Evolutionary conservation across 495 filamentous ascomycete genomes (phyloP).

Genomic region (Hypoxylon intermedium): DNA sequence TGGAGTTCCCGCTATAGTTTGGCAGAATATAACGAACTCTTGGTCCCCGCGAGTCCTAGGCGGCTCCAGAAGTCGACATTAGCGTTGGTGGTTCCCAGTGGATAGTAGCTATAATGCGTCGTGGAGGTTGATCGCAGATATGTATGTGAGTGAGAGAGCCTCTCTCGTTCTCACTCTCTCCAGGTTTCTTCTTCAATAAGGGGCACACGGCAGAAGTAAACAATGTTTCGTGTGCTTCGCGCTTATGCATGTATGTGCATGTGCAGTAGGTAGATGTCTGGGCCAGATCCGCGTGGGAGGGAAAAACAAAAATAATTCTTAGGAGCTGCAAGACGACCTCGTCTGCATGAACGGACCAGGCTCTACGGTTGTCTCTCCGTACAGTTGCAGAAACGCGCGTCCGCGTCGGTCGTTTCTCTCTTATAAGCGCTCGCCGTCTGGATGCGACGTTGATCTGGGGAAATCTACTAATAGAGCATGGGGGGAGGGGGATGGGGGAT

Average conservation of each 20-base stretch:
- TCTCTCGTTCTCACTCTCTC: slow-evolving; percentile 6
- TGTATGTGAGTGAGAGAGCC: slow-evolving; percentile 12
- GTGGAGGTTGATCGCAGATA: slow-evolving; percentile 4
- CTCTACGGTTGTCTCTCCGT: slow-evolving; percentile 17
- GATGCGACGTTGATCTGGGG: slow-evolving; percentile 32
- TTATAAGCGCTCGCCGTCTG: slow-evolving; percentile 27
- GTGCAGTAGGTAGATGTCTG: slow-evolving; percentile 34
- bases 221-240: slow-evolving; percentile 34
- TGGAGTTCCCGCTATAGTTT: slow-evolving; percentile 33
- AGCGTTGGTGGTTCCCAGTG: slow-evolving; percentile 24
- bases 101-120: slow-evolving; percentile 11
- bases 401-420: slow-evolving; percentile 26
- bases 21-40: slow-evolving; percentile 17
- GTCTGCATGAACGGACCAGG: slow-evolving; percentile 28
- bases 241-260: slow-evolving; percentile 38
- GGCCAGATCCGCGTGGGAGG: slow-evolving; percentile 34
- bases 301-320: slow-evolving; percentile 22
- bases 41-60: slow-evolving; percentile 35
- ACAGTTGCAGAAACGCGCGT: slow-evolving; percentile 35
- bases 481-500: slow-evolving; percentile 4
- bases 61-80: slow-evolving; percentile 36
- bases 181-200: slow-evolving; percentile 16
- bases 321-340: slow-evolving; percentile 36
- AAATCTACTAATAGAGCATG: slow-evolving; percentile 26
- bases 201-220: slow-evolving; percentile 34